phyloP scores from a whole-genome alignment of 257 asterid genomes.

The Catharanthus roseus region DNA sequence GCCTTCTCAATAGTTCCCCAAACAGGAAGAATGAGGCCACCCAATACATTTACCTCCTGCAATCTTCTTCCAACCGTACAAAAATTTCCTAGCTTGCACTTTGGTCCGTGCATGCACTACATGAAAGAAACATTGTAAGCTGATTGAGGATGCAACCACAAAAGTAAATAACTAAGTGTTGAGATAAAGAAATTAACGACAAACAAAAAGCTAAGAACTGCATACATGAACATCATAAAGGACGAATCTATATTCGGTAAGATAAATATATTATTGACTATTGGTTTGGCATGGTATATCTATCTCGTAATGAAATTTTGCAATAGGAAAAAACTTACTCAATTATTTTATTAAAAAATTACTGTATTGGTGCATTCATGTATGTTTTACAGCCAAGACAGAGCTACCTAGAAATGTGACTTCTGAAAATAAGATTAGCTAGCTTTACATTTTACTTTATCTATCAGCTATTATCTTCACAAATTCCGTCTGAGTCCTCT shows the following conservation, averaged over 20 bases:
- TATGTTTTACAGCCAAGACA: neutral
- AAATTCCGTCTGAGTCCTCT: too few relatives aligned
- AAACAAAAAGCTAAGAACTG: neutral
- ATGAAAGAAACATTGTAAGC: slow-evolving; percentile 30
- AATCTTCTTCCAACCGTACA: slow-evolving; percentile 87
- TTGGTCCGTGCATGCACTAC: slow-evolving; percentile 99
- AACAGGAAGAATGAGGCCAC: slow-evolving; percentile 96
- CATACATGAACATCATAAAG: neutral
- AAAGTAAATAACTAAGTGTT: neutral
- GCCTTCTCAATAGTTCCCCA: slow-evolving; percentile 97
- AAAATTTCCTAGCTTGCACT: slow-evolving; percentile 73
- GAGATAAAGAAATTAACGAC: neutral
- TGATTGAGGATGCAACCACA: slow-evolving; percentile 9
- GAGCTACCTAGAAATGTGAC: neutral
- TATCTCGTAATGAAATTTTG: too few relatives aligned
- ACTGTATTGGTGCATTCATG: neutral
- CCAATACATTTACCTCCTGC: slow-evolving; percentile 92
- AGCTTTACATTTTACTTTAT: neutral
- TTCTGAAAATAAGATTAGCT: neutral
- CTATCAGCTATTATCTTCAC: too few relatives aligned
- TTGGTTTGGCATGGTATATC: neutral
- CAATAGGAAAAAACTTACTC: too few relatives aligned
- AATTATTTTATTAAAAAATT: neutral
- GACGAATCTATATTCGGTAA: neutral
- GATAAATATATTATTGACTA: neutral